Percentiles rank a stretch among this genome's conserved stretches.
phyloP scores from a whole-genome alignment of 2,329 filamentous ascomycete species.

The Nothophoma quercina region DNA sequence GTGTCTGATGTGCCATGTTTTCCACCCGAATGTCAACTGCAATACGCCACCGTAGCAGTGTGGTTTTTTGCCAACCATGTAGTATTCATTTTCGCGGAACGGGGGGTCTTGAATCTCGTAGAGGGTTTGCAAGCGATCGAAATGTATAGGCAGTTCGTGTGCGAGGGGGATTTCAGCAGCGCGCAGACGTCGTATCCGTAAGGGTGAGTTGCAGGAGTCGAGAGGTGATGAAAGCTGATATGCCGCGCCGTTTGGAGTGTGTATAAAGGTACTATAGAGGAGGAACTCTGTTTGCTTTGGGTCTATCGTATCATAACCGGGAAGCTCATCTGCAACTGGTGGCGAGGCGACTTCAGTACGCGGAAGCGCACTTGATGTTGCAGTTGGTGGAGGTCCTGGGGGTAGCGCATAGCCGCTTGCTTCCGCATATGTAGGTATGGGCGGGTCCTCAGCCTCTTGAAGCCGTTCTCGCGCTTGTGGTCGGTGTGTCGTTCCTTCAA shows the following conservation, averaged over 20 bases:
- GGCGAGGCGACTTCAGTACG: conserved; percentile 1
- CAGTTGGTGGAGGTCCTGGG: conserved; percentile 6
- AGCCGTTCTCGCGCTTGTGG: conserved; percentile 13
- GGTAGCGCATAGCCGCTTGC: conserved; percentile 14
- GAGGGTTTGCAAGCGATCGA: conserved; percentile 21
- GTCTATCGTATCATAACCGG: conserved; percentile 27
- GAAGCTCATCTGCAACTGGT: conserved; percentile 18
- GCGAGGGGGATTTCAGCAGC: conserved; percentile 22
- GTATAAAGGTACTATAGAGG: conserved; percentile 30
- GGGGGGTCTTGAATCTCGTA: conserved; percentile 31
- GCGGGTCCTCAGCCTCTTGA: conserved; percentile 7
- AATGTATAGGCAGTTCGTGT: conserved; percentile 17
- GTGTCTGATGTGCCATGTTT: conserved; percentile 26
- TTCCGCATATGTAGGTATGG: conserved; percentile 19
- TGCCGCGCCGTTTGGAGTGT: conserved; percentile 22
- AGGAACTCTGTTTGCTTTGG: conserved; percentile 24
- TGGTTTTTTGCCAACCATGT: conserved; percentile 24
- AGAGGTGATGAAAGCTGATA: conserved; percentile 30
- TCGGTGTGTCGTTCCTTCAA: conserved; percentile 12
- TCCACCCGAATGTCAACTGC: conserved; percentile 19
- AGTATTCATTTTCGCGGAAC: conserved; percentile 24
- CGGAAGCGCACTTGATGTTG: background rate
- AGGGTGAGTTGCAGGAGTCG: conserved; percentile 18
- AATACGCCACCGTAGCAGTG: conserved; percentile 23
- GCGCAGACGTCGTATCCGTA: conserved; percentile 29